These are phyloP conservation scores for Cladosporium oxysporum DNA, from an alignment of 2,329 filamentous ascomycete species.

Conservation along the genomic window DNA sequence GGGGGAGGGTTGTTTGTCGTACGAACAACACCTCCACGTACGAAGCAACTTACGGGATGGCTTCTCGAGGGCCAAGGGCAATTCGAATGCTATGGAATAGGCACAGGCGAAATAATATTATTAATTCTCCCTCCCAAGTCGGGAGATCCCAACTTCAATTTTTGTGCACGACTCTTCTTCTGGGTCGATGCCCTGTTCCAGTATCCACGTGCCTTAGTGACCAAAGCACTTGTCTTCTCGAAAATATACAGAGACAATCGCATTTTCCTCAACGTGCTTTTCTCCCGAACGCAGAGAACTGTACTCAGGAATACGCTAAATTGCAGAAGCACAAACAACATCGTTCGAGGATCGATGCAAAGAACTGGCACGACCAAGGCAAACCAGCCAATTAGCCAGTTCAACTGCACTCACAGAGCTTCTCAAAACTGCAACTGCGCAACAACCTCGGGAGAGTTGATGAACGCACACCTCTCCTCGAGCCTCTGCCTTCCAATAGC, in stretches of 20 bases:
- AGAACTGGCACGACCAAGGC: no score
- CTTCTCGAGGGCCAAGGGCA: background rate
- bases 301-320: background rate
- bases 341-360: no score
- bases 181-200: background rate
- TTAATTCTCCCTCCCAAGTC: background rate
- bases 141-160: background rate
- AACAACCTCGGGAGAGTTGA: constrained; percentile 50
- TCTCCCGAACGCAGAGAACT: background rate
- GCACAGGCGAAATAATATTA: background rate
- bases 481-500: constrained; percentile 43
- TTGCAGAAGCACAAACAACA: background rate
- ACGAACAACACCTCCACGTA: background rate
- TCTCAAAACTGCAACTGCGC: constrained; percentile 31
- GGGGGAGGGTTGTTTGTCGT: background rate
- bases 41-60: background rate
- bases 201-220: background rate
- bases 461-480: constrained; percentile 50
- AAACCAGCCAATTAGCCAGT: background rate
- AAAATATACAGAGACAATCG: background rate
- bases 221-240: background rate
- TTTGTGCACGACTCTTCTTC: background rate
- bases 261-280: background rate
- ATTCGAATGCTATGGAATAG: background rate
- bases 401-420: background rate